These are phyloP conservation scores for Aaosphaeria pasadenensis DNA, from an alignment of 2,329 filamentous ascomycete species.

Conservation along the genomic window DNA sequence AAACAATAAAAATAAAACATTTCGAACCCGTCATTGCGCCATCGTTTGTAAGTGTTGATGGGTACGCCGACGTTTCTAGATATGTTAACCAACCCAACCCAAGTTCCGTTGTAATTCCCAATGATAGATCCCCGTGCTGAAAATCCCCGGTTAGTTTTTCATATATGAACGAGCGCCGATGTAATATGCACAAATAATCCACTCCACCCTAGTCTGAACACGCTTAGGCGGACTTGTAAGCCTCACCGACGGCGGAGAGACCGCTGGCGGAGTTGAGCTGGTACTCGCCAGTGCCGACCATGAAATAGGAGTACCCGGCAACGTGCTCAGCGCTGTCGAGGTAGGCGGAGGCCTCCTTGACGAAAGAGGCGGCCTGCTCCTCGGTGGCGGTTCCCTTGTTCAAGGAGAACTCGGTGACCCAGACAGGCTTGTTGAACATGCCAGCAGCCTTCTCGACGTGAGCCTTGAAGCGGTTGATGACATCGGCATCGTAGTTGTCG, in stretches of 20 bases:
- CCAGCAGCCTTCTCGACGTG: constrained; percentile 37
- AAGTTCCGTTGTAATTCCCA: too few relatives aligned
- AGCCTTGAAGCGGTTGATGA: constrained; percentile 33
- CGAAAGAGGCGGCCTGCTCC: constrained; percentile 30
- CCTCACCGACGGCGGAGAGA: constrained; percentile 20
- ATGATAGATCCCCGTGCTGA: too few relatives aligned
- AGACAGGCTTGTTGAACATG: constrained; percentile 29
- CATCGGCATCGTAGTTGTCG: constrained; percentile 25
- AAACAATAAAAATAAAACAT: too few relatives aligned
- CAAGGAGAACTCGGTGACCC: constrained; percentile 39
- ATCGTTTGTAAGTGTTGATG: too few relatives aligned
- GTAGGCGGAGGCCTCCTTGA: constrained; percentile 32
- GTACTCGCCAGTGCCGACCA: constrained; percentile 29
- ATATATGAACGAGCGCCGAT: too few relatives aligned
- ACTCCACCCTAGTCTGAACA: too few relatives aligned
- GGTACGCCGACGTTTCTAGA: too few relatives aligned
- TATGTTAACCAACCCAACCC: too few relatives aligned
- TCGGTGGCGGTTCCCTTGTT: constrained; percentile 24
- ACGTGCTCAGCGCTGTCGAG: constrained; percentile 28
- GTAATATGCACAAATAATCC: too few relatives aligned
- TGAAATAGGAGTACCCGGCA: constrained; percentile 38
- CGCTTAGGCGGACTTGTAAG: constrained; percentile 13
- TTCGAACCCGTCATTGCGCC: too few relatives aligned
- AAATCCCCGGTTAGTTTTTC: too few relatives aligned
- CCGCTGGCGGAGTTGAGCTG: constrained; percentile 24